These are phyloP conservation scores for Linum tenue DNA, from an alignment of 345 rosid genomes.

Conservation along the genomic window DNA sequence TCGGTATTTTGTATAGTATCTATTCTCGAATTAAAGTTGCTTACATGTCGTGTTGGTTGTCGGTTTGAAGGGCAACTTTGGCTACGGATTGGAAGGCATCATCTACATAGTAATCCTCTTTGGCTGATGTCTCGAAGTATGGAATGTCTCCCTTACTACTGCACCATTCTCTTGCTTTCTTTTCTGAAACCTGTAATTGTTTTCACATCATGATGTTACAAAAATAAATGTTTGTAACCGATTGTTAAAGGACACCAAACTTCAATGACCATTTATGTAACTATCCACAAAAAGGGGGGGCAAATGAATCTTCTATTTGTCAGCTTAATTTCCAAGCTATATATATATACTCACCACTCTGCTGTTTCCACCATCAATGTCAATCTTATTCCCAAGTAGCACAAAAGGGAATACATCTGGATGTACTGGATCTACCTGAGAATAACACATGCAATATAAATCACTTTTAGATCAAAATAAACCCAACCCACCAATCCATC, in stretches of 20 bases:
- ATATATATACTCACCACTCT: conserved; percentile 59
- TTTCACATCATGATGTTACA: too few relatives aligned
- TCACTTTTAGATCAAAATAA: too few relatives aligned
- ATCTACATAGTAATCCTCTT: conserved; percentile 89
- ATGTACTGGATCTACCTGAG: conserved; percentile 73
- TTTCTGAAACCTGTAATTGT: conserved; percentile 60
- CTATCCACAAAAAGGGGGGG: too few relatives aligned
- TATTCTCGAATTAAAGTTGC: conserved; percentile 9
- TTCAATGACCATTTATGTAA: too few relatives aligned
- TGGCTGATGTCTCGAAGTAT: conserved; percentile 92
- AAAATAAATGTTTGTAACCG: background rate
- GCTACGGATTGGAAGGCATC: conserved; percentile 69
- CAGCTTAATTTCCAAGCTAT: too few relatives aligned
- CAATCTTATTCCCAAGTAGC: conserved; percentile 93
- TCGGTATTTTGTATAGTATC: too few relatives aligned
- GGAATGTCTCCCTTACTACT: conserved; percentile 75
- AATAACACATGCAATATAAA: too few relatives aligned
- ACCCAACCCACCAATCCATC: too few relatives aligned
- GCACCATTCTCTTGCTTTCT: conserved; percentile 98
- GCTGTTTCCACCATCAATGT: conserved; percentile 96
- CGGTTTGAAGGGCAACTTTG: conserved; percentile 71
- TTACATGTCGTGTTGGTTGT: conserved; percentile 82
- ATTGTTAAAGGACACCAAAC: too few relatives aligned
- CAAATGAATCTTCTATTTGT: too few relatives aligned
- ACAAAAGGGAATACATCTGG: conserved; percentile 71